phyloP scores from a whole-genome alignment of 2,329 filamentous ascomycete genomes.

The Taxawa tesnikishii region DNA sequence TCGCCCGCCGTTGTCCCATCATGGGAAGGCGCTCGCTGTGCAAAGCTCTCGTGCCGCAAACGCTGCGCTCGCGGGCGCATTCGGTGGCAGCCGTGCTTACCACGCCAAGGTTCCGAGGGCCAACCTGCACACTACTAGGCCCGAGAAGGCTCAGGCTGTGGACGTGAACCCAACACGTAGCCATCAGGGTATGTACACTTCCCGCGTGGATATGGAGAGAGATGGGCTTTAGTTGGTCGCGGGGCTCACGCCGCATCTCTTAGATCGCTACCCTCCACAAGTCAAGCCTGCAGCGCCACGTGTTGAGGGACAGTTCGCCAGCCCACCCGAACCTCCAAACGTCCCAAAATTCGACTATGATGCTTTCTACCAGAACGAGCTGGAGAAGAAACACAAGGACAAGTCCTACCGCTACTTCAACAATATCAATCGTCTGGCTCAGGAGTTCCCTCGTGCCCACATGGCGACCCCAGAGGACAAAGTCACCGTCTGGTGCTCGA shows the following conservation, averaged over 20 bases:
- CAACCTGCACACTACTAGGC: conserved; percentile 67
- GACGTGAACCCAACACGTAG: conserved; percentile 45
- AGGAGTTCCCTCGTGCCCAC: conserved; percentile 91
- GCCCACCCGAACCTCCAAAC: conserved; percentile 34
- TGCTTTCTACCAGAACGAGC: conserved; percentile 71
- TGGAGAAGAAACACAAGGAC: conserved; percentile 99
- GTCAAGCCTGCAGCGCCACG: conserved; percentile 2
- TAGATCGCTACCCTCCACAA: conserved; percentile 6
- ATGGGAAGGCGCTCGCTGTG: conserved; percentile 96
- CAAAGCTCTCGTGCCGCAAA: conserved; percentile 47
- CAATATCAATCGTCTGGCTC: conserved; percentile 97
- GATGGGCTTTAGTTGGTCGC: no score
- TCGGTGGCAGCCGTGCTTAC: conserved; percentile 37
- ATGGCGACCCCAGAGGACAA: conserved; percentile 71
- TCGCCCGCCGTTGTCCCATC: conserved; percentile 89
- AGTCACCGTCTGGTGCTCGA: conserved; percentile 98
- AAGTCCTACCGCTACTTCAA: conserved; percentile 99
- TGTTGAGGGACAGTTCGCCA: neutral
- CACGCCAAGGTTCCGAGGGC: conserved; percentile 47
- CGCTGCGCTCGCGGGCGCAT: conserved; percentile 33
- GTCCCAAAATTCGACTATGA: conserved; percentile 74
- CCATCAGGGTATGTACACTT: conserved; percentile 34
- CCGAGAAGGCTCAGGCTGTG: conserved; percentile 66
- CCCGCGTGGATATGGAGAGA: no score
- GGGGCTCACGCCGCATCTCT: no score